Percentiles rank a stretch among this genome's conserved stretches.
Conservation (phyloP, 164 flowering plant genomes). For the Stephania japonica region DNA sequence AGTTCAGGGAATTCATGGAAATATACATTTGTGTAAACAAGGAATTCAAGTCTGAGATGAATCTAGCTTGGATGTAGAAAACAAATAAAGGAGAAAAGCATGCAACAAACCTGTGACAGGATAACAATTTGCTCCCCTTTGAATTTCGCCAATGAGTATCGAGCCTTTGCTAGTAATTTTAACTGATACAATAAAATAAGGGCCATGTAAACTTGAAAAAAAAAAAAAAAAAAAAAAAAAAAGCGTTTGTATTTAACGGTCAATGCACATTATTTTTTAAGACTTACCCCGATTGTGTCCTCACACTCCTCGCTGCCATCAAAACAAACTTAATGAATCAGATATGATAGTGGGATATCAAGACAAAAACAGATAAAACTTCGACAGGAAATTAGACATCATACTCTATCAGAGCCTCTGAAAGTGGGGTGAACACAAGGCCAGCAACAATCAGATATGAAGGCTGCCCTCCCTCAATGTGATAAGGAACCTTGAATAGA, state of each 20-base stretch:
- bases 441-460: slow-evolving; percentile 91
- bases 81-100: background rate
- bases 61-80: background rate
- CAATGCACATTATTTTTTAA: background rate
- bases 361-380: background rate
- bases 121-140: slow-evolving; percentile 91
- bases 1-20: background rate
- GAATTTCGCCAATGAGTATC: slow-evolving; percentile 79
- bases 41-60: background rate
- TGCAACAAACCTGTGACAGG: slow-evolving; percentile 68
- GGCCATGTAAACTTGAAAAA: slow-evolving; percentile 6
- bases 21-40: background rate
- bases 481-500: slow-evolving; percentile 75
- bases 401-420: slow-evolving; percentile 97
- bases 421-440: slow-evolving; percentile 93
- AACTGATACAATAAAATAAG: slow-evolving; percentile 38
- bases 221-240: too few relatives aligned
- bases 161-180: slow-evolving; percentile 79
- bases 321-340: background rate
- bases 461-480: slow-evolving; percentile 86
- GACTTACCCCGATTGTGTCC: slow-evolving; percentile 81
- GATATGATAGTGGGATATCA: too few relatives aligned
- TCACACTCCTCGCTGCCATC: slow-evolving; percentile 79
- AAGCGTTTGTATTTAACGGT: background rate
- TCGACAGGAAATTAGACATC: slow-evolving; percentile 11